Evolutionary conservation across 1,139 yeast species (phyloP).

Genomic region (Tardiomyces digboiensis): DNA sequence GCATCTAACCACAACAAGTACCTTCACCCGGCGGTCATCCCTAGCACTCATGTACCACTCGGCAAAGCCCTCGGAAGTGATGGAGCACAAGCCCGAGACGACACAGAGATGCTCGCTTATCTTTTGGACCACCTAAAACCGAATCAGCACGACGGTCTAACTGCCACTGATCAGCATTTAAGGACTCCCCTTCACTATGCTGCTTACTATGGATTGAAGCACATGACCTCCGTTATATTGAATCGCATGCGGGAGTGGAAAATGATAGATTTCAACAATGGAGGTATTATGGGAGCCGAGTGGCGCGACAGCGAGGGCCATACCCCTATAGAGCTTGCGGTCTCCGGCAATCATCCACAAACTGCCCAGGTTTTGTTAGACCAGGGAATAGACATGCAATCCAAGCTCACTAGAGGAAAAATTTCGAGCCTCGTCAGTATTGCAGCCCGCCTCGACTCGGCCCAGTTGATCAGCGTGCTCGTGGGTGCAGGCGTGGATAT

Average conservation of each 20-base stretch:
- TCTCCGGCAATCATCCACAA: constrained; percentile 72
- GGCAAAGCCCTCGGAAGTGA: constrained; percentile 43
- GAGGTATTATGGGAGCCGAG: constrained; percentile 27
- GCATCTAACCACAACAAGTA: constrained; percentile 4
- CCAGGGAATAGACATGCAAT: constrained; percentile 28
- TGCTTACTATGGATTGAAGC: constrained; percentile 75
- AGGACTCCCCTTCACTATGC: constrained; percentile 90
- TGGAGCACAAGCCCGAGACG: constrained; percentile 46
- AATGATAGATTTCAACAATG: constrained; percentile 25
- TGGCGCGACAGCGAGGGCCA: constrained; percentile 86
- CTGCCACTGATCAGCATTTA: constrained; percentile 62
- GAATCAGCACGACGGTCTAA: constrained; percentile 42
- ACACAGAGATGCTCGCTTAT: constrained; percentile 41
- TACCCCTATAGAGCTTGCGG: constrained; percentile 79
- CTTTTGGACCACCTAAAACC: constrained; percentile 45
- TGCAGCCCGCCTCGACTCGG: constrained; percentile 62
- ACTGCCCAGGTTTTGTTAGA: constrained; percentile 56
- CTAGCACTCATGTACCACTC: constrained; percentile 2
- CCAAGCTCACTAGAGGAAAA: constrained; percentile 27
- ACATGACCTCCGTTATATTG: constrained; percentile 49
- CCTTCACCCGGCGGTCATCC: constrained; percentile 6
- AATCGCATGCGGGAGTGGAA: constrained; percentile 44
- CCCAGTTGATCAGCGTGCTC: constrained; percentile 45
- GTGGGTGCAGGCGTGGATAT: constrained; percentile 59
- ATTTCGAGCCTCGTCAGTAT: constrained; percentile 42